A percentile compares a stretch with the other conserved stretches of the same genome.
These are phyloP conservation scores for Hemileccinum impolitum DNA, from an alignment of 768 basidiomycete genomes.

Conservation along the genomic window DNA sequence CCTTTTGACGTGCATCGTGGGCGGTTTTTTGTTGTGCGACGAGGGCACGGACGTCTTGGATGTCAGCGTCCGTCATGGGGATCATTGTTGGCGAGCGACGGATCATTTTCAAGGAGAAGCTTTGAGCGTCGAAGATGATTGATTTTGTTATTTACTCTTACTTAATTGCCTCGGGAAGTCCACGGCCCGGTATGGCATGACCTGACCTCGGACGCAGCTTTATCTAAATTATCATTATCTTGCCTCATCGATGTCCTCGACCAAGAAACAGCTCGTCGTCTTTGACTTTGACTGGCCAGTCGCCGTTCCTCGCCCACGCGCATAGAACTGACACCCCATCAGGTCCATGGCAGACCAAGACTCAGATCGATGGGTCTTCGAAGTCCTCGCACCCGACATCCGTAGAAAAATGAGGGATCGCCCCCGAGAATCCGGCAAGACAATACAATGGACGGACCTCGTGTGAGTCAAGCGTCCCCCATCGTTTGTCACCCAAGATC, in stretches of 20 bases:
- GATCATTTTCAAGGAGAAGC: constrained; percentile 48
- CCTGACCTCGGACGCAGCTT: no score
- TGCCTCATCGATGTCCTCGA: no score
- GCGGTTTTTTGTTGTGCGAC: constrained; percentile 48
- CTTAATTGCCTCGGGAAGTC: no score
- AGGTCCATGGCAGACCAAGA: constrained; percentile 96
- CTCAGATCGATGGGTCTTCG: constrained; percentile 89
- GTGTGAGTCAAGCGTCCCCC: constrained; percentile 45
- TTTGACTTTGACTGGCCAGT: constrained; percentile 96
- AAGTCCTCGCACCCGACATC: constrained; percentile 81
- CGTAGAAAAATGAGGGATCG: constrained; percentile 63
- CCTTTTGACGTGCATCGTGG: constrained; percentile 37
- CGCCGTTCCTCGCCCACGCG: background rate
- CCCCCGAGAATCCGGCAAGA: constrained; percentile 33
- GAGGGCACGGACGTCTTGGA: constrained; percentile 72
- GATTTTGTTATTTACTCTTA: no score
- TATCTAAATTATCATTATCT: no score
- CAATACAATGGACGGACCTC: constrained; percentile 88
- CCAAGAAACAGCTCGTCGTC: constrained; percentile 81
- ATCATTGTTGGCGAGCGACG: constrained; percentile 75
- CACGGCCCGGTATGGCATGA: no score
- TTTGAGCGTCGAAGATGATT: no score
- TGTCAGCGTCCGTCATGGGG: constrained; percentile 70
- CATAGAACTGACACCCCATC: background rate
- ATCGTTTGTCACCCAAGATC: no score